Conservation (phyloP, 495 filamentous ascomycete species). For the Xylaria palmicola region DNA sequence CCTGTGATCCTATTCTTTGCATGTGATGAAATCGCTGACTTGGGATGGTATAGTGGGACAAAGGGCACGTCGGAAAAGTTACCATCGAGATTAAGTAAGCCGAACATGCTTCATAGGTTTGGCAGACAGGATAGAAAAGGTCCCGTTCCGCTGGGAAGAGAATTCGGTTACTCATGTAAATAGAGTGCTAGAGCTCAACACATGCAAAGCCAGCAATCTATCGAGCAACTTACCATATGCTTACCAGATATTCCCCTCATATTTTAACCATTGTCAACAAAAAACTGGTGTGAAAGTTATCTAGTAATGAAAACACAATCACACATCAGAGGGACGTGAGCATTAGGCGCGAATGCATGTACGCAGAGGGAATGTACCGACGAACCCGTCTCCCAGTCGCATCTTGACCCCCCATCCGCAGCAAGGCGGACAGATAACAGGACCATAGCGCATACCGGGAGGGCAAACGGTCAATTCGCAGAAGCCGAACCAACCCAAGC, state of each 20-base stretch:
- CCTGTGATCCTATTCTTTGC: neutral
- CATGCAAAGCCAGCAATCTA: too few relatives aligned
- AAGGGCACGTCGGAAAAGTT: slow-evolving; percentile 78
- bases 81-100: slow-evolving; percentile 60
- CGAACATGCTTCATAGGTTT: neutral
- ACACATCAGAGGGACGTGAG: neutral
- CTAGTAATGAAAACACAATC: neutral
- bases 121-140: neutral
- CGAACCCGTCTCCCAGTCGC: slow-evolving; percentile 30
- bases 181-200: too few relatives aligned
- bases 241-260: neutral
- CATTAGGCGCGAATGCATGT: neutral
- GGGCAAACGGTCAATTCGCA: slow-evolving; percentile 40
- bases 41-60: slow-evolving; percentile 54
- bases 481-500: slow-evolving; percentile 33
- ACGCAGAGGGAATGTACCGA: slow-evolving; percentile 25
- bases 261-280: neutral
- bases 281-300: neutral
- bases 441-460: slow-evolving; percentile 19
- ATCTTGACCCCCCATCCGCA: slow-evolving; percentile 21
- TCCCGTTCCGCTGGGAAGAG: too few relatives aligned
- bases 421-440: slow-evolving; percentile 26
- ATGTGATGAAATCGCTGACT: slow-evolving; percentile 8
- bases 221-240: too few relatives aligned
- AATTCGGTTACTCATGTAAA: too few relatives aligned